Percentiles rank a stretch among this genome's conserved stretches.
These are phyloP conservation scores for Rhododendron mucronatum DNA, from an alignment of 148 eudicot species.

Conservation along the genomic window DNA sequence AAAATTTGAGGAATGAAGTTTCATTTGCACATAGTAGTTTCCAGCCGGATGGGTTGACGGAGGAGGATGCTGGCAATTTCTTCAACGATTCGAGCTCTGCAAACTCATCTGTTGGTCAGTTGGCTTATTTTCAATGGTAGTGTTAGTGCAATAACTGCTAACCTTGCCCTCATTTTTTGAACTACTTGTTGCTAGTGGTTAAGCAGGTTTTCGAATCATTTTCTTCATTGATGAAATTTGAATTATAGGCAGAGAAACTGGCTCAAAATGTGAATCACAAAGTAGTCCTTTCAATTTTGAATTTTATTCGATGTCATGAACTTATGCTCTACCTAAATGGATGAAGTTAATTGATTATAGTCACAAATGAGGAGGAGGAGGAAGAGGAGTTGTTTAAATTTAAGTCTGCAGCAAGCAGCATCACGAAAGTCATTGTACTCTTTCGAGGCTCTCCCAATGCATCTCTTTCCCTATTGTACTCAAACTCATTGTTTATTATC, in stretches of 20 bases:
- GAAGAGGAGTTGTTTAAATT: no score
- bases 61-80: background rate
- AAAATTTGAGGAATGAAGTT: constrained; percentile 20
- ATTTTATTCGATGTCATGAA: no score
- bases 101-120: constrained; percentile 51
- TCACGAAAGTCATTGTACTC: background rate
- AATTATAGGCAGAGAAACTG: background rate
- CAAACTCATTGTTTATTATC: background rate
- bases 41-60: background rate
- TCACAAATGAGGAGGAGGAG: no score
- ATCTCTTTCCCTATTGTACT: background rate
- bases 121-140: background rate
- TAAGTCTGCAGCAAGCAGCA: no score
- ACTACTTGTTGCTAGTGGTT: background rate
- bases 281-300: background rate
- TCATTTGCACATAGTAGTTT: background rate
- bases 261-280: background rate
- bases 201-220: background rate
- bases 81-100: constrained; percentile 33
- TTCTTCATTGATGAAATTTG: background rate
- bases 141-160: background rate
- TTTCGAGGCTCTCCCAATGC: background rate
- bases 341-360: no score
- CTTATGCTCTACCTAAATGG: no score
- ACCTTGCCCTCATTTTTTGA: background rate